A percentile compares a stretch with the other conserved stretches of the same genome.
Conservation (phyloP, 106 monocot genomes). For the Dioscorea zingiberensis region DNA sequence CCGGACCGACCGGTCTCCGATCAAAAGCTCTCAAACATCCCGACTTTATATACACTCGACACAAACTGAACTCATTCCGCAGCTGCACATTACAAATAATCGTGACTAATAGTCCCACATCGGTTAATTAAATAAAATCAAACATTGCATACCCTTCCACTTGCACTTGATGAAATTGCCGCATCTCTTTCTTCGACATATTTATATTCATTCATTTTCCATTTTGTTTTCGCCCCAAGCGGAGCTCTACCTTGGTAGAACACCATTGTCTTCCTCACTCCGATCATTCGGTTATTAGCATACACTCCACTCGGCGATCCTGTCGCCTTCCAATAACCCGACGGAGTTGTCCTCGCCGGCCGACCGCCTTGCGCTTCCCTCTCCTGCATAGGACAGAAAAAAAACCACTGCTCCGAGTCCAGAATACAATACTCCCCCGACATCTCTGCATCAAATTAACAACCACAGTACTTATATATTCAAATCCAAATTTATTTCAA, state of each 20-base stretch:
- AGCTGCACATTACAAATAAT: conserved; percentile 31
- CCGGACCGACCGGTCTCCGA: conserved; percentile 28
- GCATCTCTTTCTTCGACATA: conserved; percentile 21
- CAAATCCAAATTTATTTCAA: too few relatives aligned
- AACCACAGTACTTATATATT: too few relatives aligned
- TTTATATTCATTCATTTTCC: conserved; percentile 85
- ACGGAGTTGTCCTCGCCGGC: conserved; percentile 53
- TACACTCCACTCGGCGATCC: conserved; percentile 48
- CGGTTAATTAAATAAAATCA: too few relatives aligned
- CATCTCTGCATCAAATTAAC: conserved; percentile 12
- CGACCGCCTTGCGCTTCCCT: conserved; percentile 67
- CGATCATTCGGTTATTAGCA: conserved; percentile 20
- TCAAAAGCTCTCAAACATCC: conserved; percentile 46
- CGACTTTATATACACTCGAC: conserved; percentile 52
- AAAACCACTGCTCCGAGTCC: conserved; percentile 75
- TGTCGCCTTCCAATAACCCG: conserved; percentile 89
- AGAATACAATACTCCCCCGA: conserved; percentile 20
- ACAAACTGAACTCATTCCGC: conserved; percentile 63
- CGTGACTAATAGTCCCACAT: too few relatives aligned
- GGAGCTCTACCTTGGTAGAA: conserved; percentile 70
- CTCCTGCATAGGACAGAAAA: conserved; percentile 67
- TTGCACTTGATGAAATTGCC: not conserved
- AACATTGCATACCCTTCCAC: too few relatives aligned
- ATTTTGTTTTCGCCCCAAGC: conserved; percentile 45
- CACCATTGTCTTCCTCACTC: conserved; percentile 69